Conservation (phyloP, 169 alveolate genomes). For the Babesia bigemina region DNA sequence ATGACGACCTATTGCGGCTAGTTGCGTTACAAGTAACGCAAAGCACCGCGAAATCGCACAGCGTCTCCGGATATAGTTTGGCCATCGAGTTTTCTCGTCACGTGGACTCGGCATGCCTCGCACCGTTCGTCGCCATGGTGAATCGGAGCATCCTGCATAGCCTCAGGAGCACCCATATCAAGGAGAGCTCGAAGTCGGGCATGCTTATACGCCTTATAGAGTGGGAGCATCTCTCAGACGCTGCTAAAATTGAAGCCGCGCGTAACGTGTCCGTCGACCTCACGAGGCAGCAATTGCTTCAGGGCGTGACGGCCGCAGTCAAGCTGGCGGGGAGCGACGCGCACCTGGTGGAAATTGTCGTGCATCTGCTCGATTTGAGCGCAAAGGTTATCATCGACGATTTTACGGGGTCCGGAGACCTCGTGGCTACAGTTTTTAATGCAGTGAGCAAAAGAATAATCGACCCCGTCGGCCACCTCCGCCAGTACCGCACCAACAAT, state of each 20-base stretch:
- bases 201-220: background rate
- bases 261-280: conserved; percentile 1
- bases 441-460: conserved; percentile 4
- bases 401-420: background rate
- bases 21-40: conserved; percentile 2
- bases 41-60: background rate
- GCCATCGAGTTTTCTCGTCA: background rate
- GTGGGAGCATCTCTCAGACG: background rate
- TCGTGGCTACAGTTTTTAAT: background rate
- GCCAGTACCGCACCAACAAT: conserved; percentile 3
- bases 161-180: background rate
- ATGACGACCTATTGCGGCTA: conserved; percentile 9
- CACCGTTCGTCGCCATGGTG: background rate
- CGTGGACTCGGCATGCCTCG: background rate
- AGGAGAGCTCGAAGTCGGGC: background rate
- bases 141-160: conserved; percentile 2
- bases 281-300: conserved; percentile 23
- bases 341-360: conserved; percentile 7
- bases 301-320: conserved; percentile 16
- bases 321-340: background rate
- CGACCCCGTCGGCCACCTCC: background rate
- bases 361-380: background rate
- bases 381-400: conserved; percentile 3
- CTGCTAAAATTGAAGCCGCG: conserved; percentile 1
- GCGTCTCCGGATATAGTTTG: conserved; percentile 8